Conservation (phyloP, 140 eudicot genomes). For the Oenanthe javanica region DNA sequence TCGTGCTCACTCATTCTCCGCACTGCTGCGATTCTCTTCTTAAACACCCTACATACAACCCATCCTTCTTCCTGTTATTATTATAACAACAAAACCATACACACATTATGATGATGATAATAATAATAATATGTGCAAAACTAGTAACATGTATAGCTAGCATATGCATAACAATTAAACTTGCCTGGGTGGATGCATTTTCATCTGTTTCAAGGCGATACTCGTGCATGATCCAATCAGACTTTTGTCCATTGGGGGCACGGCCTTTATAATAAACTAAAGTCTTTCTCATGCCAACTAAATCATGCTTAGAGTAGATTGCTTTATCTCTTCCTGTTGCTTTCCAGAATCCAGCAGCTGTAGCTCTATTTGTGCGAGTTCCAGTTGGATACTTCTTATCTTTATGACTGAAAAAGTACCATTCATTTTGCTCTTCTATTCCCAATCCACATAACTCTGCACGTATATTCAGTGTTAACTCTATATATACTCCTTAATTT, state of each 20-base stretch:
- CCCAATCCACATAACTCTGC: slow-evolving; percentile 82
- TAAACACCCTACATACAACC: slow-evolving; percentile 68
- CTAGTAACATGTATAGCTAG: background rate
- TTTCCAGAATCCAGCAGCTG: slow-evolving; percentile 90
- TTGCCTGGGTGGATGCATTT: slow-evolving; percentile 75
- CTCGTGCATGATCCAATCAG: slow-evolving; percentile 96
- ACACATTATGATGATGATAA: no score
- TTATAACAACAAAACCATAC: background rate
- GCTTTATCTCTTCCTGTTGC: slow-evolving; percentile 97
- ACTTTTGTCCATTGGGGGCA: slow-evolving; percentile 95
- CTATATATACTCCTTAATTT: no score
- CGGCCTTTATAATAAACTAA: slow-evolving; percentile 85
- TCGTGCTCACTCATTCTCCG: slow-evolving; percentile 56
- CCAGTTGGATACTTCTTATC: slow-evolving; percentile 95
- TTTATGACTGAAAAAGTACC: slow-evolving; percentile 87
- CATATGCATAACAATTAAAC: background rate
- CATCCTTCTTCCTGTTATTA: slow-evolving; percentile 66
- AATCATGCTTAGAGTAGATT: slow-evolving; percentile 66
- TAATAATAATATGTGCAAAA: background rate
- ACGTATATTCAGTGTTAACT: background rate
- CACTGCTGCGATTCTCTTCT: slow-evolving; percentile 56
- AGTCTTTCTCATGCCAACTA: slow-evolving; percentile 94
- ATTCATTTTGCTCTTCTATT: slow-evolving; percentile 80
- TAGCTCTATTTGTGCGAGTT: slow-evolving; percentile 87
- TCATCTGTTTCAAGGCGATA: slow-evolving; percentile 87